Conservation (phyloP, 1,139 yeast species). For the Candida gigantensis region DNA sequence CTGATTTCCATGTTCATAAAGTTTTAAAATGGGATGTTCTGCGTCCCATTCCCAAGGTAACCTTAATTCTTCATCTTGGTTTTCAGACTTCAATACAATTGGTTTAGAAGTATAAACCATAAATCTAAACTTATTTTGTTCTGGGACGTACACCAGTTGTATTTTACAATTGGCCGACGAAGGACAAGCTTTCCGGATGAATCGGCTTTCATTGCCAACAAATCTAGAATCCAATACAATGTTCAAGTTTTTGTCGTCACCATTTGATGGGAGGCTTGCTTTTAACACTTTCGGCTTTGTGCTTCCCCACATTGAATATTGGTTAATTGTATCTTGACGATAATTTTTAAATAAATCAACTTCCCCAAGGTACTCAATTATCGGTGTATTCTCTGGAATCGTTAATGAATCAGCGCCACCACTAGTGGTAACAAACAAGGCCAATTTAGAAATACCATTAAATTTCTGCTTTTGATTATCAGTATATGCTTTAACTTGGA, state of each 20-base stretch:
- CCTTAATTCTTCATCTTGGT: conserved; percentile 61
- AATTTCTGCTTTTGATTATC: conserved; percentile 65
- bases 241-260: conserved; percentile 31
- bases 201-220: conserved; percentile 75
- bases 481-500: conserved; percentile 48
- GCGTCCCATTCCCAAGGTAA: conserved; percentile 89
- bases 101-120: conserved; percentile 59
- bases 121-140: conserved; percentile 50
- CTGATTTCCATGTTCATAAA: conserved; percentile 32
- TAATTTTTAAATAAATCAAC: conserved; percentile 65
- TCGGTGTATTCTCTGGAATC: conserved; percentile 51
- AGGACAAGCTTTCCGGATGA: conserved; percentile 72
- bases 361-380: conserved; percentile 75
- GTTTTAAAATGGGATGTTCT: conserved; percentile 66
- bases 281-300: conserved; percentile 75
- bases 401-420: conserved; percentile 18
- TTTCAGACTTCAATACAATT: conserved; percentile 37
- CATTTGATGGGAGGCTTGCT: conserved; percentile 38
- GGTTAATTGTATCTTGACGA: conserved; percentile 65
- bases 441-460: conserved; percentile 71
- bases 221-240: conserved; percentile 76
- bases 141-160: conserved; percentile 51
- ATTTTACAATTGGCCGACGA: conserved; percentile 68
- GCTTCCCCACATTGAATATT: conserved; percentile 78
- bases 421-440: conserved; percentile 49